phyloP scores from a whole-genome alignment of 73 alveolate genomes.

The Symbiodinium pilosum region DNA sequence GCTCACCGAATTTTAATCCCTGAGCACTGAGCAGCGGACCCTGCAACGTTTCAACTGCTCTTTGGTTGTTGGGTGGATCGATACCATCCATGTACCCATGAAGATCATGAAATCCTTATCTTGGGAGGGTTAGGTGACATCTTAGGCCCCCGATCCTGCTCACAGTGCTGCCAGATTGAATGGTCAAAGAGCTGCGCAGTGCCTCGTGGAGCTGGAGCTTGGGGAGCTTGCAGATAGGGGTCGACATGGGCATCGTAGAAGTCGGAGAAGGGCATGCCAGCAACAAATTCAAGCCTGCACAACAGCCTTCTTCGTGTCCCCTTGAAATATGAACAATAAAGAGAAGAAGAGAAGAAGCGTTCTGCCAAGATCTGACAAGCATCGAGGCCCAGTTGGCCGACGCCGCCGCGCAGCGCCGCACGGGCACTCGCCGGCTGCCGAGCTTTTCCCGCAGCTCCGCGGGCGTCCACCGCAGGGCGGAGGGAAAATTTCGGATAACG shows the following conservation, averaged over 20 bases:
- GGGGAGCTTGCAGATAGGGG: background rate
- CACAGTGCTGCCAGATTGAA: conserved; percentile 64
- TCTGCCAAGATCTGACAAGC: no score
- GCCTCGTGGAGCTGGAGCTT: conserved; percentile 6
- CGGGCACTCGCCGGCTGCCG: background rate
- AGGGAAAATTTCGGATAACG: conserved; percentile 23
- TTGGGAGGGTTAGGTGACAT: no score
- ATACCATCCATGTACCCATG: no score
- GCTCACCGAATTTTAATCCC: background rate
- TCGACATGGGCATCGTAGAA: background rate
- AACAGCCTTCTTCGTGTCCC: no score
- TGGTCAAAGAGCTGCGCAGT: conserved; percentile 58
- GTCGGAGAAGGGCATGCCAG: background rate
- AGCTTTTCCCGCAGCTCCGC: background rate
- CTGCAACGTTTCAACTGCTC: no score
- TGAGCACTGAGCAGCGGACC: no score
- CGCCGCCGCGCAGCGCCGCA: conserved; percentile 45
- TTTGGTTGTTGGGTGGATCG: no score
- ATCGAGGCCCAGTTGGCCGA: conserved; percentile 61
- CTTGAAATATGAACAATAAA: no score
- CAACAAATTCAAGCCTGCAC: conserved; percentile 19
- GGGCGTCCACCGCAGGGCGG: background rate
- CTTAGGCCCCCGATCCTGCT: background rate
- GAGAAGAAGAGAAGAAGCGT: no score
- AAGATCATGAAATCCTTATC: no score